These are phyloP conservation scores for Rhypophila decipiens DNA, from an alignment of 495 filamentous ascomycete species.

Conservation along the genomic window DNA sequence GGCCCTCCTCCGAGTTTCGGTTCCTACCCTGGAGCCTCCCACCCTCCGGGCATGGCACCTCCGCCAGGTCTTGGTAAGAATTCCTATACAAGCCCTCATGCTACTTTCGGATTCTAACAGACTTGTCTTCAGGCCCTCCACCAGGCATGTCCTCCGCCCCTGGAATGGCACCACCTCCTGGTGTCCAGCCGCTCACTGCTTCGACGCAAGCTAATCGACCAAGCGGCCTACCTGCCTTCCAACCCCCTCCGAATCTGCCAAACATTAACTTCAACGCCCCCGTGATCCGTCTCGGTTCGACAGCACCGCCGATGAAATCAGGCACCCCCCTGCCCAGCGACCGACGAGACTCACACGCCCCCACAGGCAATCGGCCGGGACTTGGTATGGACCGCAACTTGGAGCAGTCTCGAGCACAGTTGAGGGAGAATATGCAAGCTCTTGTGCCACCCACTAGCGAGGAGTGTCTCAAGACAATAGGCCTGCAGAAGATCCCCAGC, in stretches of 20 bases:
- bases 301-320: constrained; percentile 59
- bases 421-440: constrained; percentile 69
- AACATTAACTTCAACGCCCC: constrained; percentile 98
- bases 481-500: constrained; percentile 79
- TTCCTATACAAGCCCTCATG: constrained; percentile 5
- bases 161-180: constrained; percentile 70
- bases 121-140: constrained; percentile 42
- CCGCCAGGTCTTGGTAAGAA: constrained; percentile 82
- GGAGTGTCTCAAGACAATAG: constrained; percentile 85
- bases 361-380: constrained; percentile 54
- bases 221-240: constrained; percentile 75
- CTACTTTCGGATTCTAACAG: not conserved
- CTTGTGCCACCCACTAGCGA: constrained; percentile 81
- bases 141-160: constrained; percentile 75
- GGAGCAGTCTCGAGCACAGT: constrained; percentile 62
- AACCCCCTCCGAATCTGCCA: constrained; percentile 85
- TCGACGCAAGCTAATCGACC: constrained; percentile 65
- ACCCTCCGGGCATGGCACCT: constrained; percentile 59
- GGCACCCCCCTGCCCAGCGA: constrained; percentile 43
- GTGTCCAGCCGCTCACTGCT: constrained; percentile 66
- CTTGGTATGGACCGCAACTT: constrained; percentile 57
- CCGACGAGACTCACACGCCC: constrained; percentile 30
- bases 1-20: constrained; percentile 67
- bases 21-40: constrained; percentile 59
- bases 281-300: constrained; percentile 83